Conservation (phyloP, 768 basidiomycete species). For the Pulveroboletus frians region DNA sequence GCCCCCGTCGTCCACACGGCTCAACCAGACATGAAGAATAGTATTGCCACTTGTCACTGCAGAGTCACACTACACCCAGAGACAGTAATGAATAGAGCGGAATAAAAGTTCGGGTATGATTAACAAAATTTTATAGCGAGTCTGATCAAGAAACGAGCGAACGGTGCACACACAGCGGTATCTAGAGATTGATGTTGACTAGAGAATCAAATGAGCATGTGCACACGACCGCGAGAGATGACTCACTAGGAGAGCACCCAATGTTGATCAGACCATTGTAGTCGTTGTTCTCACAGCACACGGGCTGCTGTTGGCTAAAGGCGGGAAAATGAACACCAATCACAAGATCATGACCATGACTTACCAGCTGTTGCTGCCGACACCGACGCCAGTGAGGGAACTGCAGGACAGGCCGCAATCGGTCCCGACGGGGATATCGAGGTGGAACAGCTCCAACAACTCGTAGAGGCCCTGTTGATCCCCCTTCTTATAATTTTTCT, state of each 20-base stretch:
- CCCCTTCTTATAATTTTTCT: not conserved
- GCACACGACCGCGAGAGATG: not conserved
- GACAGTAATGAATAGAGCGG: not conserved
- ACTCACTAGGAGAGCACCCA: slow-evolving; percentile 38
- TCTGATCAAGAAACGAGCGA: slow-evolving; percentile 17
- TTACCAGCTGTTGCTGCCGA: slow-evolving; percentile 13
- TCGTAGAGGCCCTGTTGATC: not conserved
- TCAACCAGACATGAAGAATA: not conserved
- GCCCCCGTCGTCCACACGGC: not conserved
- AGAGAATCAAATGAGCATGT: not conserved
- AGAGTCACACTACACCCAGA: not conserved
- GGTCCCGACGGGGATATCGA: fast-evolving
- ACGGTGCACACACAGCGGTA: not conserved
- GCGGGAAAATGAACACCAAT: not conserved
- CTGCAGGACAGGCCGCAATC: slow-evolving; percentile 31
- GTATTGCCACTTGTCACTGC: not conserved
- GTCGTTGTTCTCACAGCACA: slow-evolving; percentile 37
- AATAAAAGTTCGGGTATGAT: slow-evolving; percentile 12
- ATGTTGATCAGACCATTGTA: slow-evolving; percentile 35
- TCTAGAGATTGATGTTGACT: slow-evolving; percentile 20
- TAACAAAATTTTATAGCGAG: slow-evolving; percentile 2
- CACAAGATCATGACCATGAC: not conserved
- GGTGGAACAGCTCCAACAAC: fast-evolving
- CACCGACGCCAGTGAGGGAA: slow-evolving; percentile 14
- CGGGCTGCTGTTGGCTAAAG: slow-evolving; percentile 30